Base-by-base conservation (phyloP, 2,329 filamentous ascomycete genomes). In the Colletotrichum scovillei region DNA sequence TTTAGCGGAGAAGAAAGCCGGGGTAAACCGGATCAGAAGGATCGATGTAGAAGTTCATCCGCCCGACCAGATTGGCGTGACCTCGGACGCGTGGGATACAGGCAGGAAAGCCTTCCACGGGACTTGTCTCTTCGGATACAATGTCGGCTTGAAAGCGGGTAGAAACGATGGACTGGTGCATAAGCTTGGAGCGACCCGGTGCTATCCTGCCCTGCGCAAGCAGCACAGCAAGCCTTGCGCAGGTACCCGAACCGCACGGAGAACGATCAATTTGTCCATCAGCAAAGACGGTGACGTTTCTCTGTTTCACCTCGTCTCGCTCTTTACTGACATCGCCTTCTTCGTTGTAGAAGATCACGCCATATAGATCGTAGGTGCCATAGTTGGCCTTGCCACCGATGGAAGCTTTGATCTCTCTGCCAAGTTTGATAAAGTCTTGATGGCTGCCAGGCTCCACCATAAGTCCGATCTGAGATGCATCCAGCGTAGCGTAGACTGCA, bases 191-290 rank as follows among this genome's bases (percentile, higher is more conserved):
- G n/a, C 3, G 14, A n/a, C 57, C 66, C 8, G 22, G 22, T 30
- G 14, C 30, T 11, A 71, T 24, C 19, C 57, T 59, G 6, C 71
- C 66, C 12, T 74, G 55, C 19, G 62, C 73, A 58, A 71, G 32
- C 28, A 75, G 38, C 12, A 72, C 59, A 1, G 78, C 76, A 2
- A 77, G 46, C 26, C 78, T 65, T 9, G 78, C 73, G 38, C 71
- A 72, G 24, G 78, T 77, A 5, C 78, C 78, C 4, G 78, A 79
- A 7, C 78, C 78, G 32, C 77, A 79, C 0, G 78, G 78, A 1
- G 78, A 78, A 3, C 76, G 77, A 24, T 79, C 78, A 4, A 79
- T 76, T 11, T 79, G 77, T 0, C 78, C 78, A 30, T 79, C 77
- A 1, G 78, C 78, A 63, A 79, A 79, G 16, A 79, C 62, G 0